Percentiles rank a stretch among this genome's conserved stretches.
phyloP scores from a whole-genome alignment of 257 asterid genomes.

The Paraleonurus japonicus region DNA sequence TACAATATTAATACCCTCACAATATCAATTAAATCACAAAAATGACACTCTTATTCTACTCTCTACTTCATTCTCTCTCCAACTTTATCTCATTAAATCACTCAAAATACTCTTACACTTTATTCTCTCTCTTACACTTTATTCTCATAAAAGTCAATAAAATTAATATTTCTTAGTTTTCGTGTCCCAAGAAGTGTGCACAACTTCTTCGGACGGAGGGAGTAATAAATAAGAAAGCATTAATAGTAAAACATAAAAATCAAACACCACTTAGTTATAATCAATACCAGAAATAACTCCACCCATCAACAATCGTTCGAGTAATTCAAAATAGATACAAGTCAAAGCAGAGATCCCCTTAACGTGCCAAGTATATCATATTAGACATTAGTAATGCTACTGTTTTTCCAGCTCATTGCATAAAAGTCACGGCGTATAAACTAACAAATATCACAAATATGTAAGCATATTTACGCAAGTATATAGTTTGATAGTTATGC shows the following conservation, averaged over 20 bases:
- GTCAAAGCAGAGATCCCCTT: constrained; percentile 8
- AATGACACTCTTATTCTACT: too few relatives aligned
- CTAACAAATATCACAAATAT: not conserved
- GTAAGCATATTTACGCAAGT: not conserved
- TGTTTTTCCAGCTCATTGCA: constrained; percentile 22
- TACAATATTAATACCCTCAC: too few relatives aligned
- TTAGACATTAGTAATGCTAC: constrained; percentile 21
- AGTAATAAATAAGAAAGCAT: constrained; percentile 10
- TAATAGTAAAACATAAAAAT: not conserved
- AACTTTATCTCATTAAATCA: too few relatives aligned
- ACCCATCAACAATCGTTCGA: constrained; percentile 11
- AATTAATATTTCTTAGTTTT: too few relatives aligned
- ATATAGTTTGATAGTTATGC: not conserved
- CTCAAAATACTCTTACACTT: too few relatives aligned
- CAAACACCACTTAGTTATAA: not conserved
- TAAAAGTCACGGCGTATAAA: not conserved
- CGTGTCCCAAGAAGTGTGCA: too few relatives aligned
- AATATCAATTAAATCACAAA: too few relatives aligned
- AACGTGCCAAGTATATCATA: constrained; percentile 26
- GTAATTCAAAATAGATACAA: constrained; percentile 13
- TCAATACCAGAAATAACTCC: constrained; percentile 17
- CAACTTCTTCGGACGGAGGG: too few relatives aligned
- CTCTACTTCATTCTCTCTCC: too few relatives aligned
- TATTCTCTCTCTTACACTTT: too few relatives aligned
- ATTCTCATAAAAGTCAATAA: too few relatives aligned